Evolutionary conservation across 768 basidiomycete genomes (phyloP).

Genomic region (Kondoa malvinella): DNA sequence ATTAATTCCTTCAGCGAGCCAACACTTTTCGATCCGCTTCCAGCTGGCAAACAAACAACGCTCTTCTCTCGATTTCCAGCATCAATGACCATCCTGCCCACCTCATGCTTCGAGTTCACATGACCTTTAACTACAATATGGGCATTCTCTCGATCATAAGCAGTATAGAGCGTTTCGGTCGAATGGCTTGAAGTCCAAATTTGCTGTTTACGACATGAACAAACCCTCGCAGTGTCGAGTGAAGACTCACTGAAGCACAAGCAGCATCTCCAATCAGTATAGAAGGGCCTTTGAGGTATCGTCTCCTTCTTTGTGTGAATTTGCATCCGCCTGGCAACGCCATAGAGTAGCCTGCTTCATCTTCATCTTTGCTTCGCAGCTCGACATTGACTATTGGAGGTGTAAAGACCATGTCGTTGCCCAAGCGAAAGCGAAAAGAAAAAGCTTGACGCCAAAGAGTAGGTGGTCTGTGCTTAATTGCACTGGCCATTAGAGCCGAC

Average conservation of each 20-base stretch:
- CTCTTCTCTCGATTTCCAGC: neutral
- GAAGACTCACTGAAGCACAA: neutral
- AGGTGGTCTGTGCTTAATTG: too few species aligned
- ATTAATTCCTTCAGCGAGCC: neutral
- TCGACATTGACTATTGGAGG: too few species aligned
- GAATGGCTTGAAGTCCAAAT: neutral
- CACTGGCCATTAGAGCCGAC: too few species aligned
- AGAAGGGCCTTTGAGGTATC: too few species aligned
- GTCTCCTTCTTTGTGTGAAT: too few species aligned
- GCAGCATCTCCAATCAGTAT: neutral
- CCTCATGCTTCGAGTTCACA: neutral
- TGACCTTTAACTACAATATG: neutral
- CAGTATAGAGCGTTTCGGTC: neutral
- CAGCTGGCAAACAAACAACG: neutral
- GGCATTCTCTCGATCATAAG: neutral
- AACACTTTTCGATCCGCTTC: neutral
- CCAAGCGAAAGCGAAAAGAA: too few species aligned
- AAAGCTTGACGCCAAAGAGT: too few species aligned
- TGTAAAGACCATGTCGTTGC: too few species aligned
- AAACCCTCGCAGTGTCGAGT: neutral
- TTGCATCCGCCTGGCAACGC: too few species aligned
- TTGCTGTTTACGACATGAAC: neutral
- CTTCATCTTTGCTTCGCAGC: too few species aligned
- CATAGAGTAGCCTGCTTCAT: too few species aligned
- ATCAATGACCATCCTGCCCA: neutral